These are phyloP conservation scores for Irpex rosettiformis DNA, from an alignment of 1,284 basidiomycete genomes.

Conservation along the genomic window DNA sequence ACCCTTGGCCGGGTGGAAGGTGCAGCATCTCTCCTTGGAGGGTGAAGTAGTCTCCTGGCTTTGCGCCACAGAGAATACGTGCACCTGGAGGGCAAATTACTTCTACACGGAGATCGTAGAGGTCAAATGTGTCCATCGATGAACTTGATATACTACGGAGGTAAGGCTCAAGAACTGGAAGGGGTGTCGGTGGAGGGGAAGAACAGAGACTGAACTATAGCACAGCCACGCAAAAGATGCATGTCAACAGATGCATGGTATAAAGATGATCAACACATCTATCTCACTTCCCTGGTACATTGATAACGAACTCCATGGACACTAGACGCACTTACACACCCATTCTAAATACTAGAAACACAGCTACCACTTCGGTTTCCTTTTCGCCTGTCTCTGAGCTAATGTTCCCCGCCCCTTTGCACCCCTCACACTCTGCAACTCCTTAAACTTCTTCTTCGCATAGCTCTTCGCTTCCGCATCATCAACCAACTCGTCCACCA, in stretches of 20 bases:
- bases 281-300: neutral
- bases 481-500: constrained; percentile 87
- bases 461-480: constrained; percentile 86
- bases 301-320: neutral
- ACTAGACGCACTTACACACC: neutral
- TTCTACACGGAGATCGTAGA: constrained; percentile 59
- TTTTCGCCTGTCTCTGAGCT: constrained; percentile 58
- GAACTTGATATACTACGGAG: neutral
- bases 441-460: constrained; percentile 92
- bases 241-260: neutral
- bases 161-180: too few relatives aligned
- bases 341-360: constrained; percentile 18
- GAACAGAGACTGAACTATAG: too few relatives aligned
- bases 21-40: constrained; percentile 59
- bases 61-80: constrained; percentile 58
- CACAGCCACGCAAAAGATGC: too few relatives aligned
- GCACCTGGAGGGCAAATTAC: constrained; percentile 52
- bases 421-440: constrained; percentile 72
- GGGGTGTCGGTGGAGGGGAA: too few relatives aligned
- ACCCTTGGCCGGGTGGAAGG: constrained; percentile 55
- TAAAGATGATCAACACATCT: neutral
- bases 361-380: constrained; percentile 69
- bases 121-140: constrained; percentile 41
- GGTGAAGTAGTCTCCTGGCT: constrained; percentile 56
- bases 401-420: constrained; percentile 75